A percentile compares a stretch with the other conserved stretches of the same genome.
Conservation (phyloP, 2,329 filamentous ascomycete genomes). For the Akanthomyces muscarius region DNA sequence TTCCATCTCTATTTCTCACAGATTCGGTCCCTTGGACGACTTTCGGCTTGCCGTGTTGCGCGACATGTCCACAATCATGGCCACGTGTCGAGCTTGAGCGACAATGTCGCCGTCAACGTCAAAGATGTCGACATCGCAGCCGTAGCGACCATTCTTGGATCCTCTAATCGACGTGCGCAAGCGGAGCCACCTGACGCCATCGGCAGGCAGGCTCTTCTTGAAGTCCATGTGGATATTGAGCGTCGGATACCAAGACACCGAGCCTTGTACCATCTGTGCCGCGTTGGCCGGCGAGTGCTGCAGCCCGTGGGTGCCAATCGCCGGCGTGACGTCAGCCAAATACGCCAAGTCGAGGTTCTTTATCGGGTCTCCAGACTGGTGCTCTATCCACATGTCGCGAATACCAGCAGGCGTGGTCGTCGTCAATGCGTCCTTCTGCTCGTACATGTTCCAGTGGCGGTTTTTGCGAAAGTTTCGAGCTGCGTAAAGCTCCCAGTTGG, state of each 20-base stretch:
- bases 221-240: slow-evolving; percentile 71
- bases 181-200: slow-evolving; percentile 70
- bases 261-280: not conserved
- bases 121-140: slow-evolving; percentile 66
- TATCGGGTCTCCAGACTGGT: not conserved
- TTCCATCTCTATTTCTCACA: not conserved
- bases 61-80: slow-evolving; percentile 26
- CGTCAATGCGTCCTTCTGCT: slow-evolving; percentile 20
- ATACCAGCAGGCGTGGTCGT: slow-evolving; percentile 13
- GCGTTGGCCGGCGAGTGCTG: not conserved
- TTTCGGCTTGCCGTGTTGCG: slow-evolving; percentile 26
- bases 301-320: not conserved
- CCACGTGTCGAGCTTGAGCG: slow-evolving; percentile 30
- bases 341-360: slow-evolving; percentile 8
- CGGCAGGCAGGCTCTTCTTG: slow-evolving; percentile 65
- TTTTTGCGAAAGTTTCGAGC: slow-evolving; percentile 18
- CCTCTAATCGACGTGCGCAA: slow-evolving; percentile 60
- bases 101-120: slow-evolving; percentile 40
- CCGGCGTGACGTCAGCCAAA: slow-evolving; percentile 8
- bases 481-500: slow-evolving; percentile 26
- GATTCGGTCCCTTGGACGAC: not conserved
- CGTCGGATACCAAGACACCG: slow-evolving; percentile 68
- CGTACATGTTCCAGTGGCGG: slow-evolving; percentile 31
- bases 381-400: slow-evolving; percentile 23
- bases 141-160: slow-evolving; percentile 68